Percentiles rank a stretch among this genome's conserved stretches.
These are phyloP conservation scores for Apiotrichum domesticum DNA, from an alignment of 1,284 basidiomycete genomes.

Conservation along the genomic window DNA sequence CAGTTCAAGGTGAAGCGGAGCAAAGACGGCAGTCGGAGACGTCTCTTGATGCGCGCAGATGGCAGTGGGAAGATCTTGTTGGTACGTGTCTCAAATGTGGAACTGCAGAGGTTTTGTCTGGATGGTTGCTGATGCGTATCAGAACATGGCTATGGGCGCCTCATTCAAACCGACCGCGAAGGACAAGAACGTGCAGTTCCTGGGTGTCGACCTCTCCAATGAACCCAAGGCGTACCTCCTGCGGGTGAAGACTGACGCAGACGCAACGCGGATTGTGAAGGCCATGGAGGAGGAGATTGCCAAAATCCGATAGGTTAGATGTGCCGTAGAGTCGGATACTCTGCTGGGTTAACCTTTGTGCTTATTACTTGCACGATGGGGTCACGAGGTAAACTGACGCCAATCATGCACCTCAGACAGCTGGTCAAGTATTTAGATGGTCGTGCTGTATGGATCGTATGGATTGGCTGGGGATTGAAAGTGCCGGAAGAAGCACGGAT, in stretches of 20 bases:
- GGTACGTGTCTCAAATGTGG: slow-evolving; percentile 23
- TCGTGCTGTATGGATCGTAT: no score
- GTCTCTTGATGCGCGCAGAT: slow-evolving; percentile 42
- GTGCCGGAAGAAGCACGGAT: no score
- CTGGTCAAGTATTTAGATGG: no score
- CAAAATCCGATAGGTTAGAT: not conserved
- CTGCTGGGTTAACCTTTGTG: no score
- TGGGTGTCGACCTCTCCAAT: slow-evolving; percentile 43
- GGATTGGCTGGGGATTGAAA: no score
- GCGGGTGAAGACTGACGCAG: slow-evolving; percentile 58
- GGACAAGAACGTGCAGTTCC: slow-evolving; percentile 27
- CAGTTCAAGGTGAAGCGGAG: slow-evolving; percentile 38
- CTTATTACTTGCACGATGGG: no score
- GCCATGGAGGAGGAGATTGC: slow-evolving; percentile 61
- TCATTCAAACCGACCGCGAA: slow-evolving; percentile 27
- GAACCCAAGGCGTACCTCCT: slow-evolving; percentile 58
- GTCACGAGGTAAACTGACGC: no score
- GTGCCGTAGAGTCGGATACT: no score
- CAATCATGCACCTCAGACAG: no score
- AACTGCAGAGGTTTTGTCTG: not conserved
- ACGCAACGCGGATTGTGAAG: slow-evolving; percentile 56
- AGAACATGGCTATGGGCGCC: slow-evolving; percentile 37
- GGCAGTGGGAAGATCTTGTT: slow-evolving; percentile 37
- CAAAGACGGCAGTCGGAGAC: slow-evolving; percentile 30
- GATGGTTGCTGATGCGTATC: not conserved